These are phyloP conservation scores for Opeltia flavorubescens DNA, from an alignment of 495 filamentous ascomycete genomes.

Conservation along the genomic window DNA sequence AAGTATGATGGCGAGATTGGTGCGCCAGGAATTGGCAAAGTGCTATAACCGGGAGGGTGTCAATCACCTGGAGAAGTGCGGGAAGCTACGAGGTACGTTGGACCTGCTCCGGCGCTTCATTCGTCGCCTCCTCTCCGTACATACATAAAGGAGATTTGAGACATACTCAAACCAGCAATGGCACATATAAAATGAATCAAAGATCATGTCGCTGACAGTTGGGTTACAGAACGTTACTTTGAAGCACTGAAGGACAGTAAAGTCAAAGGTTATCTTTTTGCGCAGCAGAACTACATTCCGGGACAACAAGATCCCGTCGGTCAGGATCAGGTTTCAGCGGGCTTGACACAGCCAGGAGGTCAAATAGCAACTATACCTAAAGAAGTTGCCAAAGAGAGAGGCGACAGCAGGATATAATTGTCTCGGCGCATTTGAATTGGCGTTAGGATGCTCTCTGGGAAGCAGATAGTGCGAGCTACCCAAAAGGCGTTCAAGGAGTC, in stretches of 20 bases:
- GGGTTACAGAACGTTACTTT: conserved; percentile 69
- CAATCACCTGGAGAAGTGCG: conserved; percentile 97
- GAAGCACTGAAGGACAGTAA: conserved; percentile 73
- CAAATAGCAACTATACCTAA: background rate
- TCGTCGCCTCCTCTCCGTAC: too few species aligned
- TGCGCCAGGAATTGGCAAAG: conserved; percentile 87
- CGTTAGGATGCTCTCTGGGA: too few species aligned
- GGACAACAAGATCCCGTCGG: conserved; percentile 23
- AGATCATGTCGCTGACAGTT: background rate
- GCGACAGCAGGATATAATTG: conserved; percentile 22
- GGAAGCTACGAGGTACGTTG: conserved; percentile 68
- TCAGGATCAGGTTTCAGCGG: background rate
- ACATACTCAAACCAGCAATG: background rate
- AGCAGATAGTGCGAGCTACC: too few species aligned
- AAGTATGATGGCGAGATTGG: conserved; percentile 90
- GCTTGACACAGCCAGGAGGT: background rate
- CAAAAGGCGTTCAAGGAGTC: too few species aligned
- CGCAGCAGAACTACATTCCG: conserved; percentile 76
- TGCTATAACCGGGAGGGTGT: conserved; percentile 91
- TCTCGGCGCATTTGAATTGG: too few species aligned
- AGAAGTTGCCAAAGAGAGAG: background rate
- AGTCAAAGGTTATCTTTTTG: conserved; percentile 76
- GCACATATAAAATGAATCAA: background rate
- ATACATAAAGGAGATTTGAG: background rate
- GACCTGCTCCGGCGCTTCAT: background rate